Base-by-base conservation (phyloP, 208 protist species). In the Leishmania braziliensis region DNA sequence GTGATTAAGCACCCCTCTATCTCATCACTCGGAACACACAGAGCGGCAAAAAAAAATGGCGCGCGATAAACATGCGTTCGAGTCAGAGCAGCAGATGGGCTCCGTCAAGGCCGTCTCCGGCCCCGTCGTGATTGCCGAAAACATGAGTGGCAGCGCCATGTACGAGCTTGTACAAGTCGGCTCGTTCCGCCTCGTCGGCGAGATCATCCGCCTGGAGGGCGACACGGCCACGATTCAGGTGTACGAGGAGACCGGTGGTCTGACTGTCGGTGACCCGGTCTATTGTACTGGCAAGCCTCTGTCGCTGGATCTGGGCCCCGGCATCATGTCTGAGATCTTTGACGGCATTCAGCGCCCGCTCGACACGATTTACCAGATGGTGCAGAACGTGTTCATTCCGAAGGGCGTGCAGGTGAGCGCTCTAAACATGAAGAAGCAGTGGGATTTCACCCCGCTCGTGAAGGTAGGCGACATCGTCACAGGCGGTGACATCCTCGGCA, bases 341-440 rank as follows among this genome's bases (percentile, higher is more conserved):
- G 99, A 99, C 84, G 99, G 99, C 88, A 99, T 99, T 94, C 99
- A 99, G 96, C 98, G 99, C 70, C 99, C 99, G 68, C 95, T 99
- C 62, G 95, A 99, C 87, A 98, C 92, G 51, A 99, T 99, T 90
- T 98, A 97, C 84, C 94, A 99, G 63, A 91, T 96, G 88, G 95
- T 97, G 78, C 83, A 98, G 70, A 97, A 96, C 85, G 98, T 99
- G 56, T 99, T 99, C 93, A 99, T 99, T 87, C 99, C 99, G 43
- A 98, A 99, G 82, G 99, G 99, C 87, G 94, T 99, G 75, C 92
- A 98, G 81, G 95, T 99, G 33, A 89, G 93, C 73, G 82, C 99
- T 1, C 96, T 99, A 29, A 95, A 99, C 87, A 81, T 94, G 33
- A 84, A 92, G 36, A 98, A 93, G 75, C 77, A 90, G 85, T 99